Evolutionary conservation across 2,329 filamentous ascomycete genomes (phyloP).

Genomic region (Cercospora zeae-maydis): DNA sequence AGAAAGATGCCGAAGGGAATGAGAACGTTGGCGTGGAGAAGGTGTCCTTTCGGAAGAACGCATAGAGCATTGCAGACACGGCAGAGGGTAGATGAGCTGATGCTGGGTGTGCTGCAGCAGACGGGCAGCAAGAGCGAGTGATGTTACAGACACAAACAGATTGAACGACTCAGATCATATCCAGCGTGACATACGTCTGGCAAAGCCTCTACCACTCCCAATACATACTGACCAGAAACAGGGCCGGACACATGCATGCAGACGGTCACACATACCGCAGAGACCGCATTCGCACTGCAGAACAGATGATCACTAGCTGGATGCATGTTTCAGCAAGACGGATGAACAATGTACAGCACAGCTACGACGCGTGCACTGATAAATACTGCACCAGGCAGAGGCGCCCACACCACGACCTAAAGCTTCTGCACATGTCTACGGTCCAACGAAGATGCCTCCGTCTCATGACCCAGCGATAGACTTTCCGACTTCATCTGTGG

Average conservation of each 20-base stretch:
- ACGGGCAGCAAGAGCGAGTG: background rate
- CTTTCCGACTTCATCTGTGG: background rate
- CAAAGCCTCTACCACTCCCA: background rate
- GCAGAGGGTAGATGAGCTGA: slow-evolving; percentile 15
- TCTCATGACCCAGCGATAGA: background rate
- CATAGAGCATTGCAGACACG: slow-evolving; percentile 16
- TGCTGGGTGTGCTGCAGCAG: slow-evolving; percentile 7
- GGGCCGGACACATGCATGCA: background rate
- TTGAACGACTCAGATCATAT: background rate
- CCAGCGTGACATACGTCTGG: background rate
- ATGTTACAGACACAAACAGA: background rate
- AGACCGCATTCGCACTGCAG: background rate
- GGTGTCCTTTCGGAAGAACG: slow-evolving; percentile 53
- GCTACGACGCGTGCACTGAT: background rate
- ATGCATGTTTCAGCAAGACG: background rate
- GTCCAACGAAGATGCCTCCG: background rate
- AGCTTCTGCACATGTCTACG: background rate
- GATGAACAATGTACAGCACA: background rate
- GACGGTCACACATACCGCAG: background rate
- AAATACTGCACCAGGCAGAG: background rate
- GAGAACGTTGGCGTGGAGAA: slow-evolving; percentile 56
- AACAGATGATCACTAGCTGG: background rate
- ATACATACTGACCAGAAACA: background rate
- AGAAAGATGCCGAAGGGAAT: slow-evolving; percentile 50
- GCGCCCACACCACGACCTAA: background rate